Base-by-base conservation (phyloP, 345 rosid species). In the Citrus unshiu region DNA sequence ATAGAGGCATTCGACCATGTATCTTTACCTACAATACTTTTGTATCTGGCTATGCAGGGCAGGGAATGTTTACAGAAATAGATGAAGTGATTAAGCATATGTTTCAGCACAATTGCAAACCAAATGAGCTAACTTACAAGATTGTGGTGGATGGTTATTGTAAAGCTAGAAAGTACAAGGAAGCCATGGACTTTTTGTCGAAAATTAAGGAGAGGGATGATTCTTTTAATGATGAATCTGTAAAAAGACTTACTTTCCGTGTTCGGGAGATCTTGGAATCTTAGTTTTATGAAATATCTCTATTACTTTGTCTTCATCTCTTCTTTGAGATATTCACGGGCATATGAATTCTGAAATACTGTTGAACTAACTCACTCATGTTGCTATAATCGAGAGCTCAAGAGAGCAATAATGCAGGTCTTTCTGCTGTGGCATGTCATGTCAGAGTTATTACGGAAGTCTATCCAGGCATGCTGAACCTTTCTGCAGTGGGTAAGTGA, bases 1-100 rank as follows among this genome's bases (percentile, higher is more conserved):
- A 81, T 7, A 80, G 66, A 2, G 97, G 97, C 10, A 88, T 95
- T 76, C 86, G 88, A 54, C 98, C 98, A 0, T 95, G 98, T 64
- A 90, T 95, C 10, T 86, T 95, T 78, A 95, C 98, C 1, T 95
- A 93, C 84, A 95, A 93, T 79, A 93, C 97, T 25, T 92, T 95
- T 62, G 81, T 93, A 21, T 65, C 94, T 0, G 97, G 95, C 27
- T 95, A 92, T 79, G 89, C 91, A 27, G 88, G 86, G 1, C 86
- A 79, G 81, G 95, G 91, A 64, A 83, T 90, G 97, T 91, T 89
- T 78, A 61, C 54, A 5, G 95, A 91, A 85, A 86, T 91, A 51
- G 88, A 89, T 54, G 95, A 92, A 16, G 97, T 90, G 73, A 86
- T 95, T 25, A 83, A 81, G 76, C 85, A 85, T 73, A 95, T 95